Base-by-base conservation (phyloP, 495 filamentous ascomycete genomes). In the Neurospora sp. region DNA sequence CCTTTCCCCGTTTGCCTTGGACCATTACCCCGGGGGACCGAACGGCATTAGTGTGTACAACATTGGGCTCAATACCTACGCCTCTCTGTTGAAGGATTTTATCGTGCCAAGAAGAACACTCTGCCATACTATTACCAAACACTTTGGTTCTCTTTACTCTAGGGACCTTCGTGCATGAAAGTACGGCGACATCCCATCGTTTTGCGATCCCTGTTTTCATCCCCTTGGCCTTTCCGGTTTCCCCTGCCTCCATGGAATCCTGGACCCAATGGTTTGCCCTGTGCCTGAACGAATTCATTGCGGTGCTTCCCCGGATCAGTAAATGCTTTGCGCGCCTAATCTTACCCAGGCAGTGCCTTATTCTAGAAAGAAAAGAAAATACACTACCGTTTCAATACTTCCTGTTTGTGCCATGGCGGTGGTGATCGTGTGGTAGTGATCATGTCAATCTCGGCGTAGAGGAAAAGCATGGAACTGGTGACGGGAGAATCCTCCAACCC, bases 21-120 rank as follows among this genome's bases (percentile, higher is more conserved):
- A 35, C 4, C 35, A 35, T 35, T 3, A 3, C 4, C 35, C 44
- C 44, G 44, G 54, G 54, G 54, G 54, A 35, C 44, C 75, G 72
- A 81, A 87, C 81, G 96, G 96, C 96, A 99, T 97, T 91, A 93
- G 94, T 99, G 96, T 99, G 96, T 99, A 99, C 96, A 98, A 93
- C 94, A 88, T 86, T 88, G 88, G 88, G 88, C 86, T 84, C 42
- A 31, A n/a, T 83, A 71, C 81, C 88, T 83, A 92, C 94, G 92
- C 89, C 89, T 86, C 83, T 70, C 80, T 90, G 92, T 93, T 98
- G 95, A 98, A 98, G 96, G 96, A 95, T 92, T 86, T 85, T 86
- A 90, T 91, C 94, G 92, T 99, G 96, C 96, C 96, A 86, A 98
- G 90, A 99, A 81, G 81, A 84, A 85, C 71, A 69, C 73, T 48